phyloP scores from a whole-genome alignment of 805 yeast species.

The Lachancea waltii region DNA sequence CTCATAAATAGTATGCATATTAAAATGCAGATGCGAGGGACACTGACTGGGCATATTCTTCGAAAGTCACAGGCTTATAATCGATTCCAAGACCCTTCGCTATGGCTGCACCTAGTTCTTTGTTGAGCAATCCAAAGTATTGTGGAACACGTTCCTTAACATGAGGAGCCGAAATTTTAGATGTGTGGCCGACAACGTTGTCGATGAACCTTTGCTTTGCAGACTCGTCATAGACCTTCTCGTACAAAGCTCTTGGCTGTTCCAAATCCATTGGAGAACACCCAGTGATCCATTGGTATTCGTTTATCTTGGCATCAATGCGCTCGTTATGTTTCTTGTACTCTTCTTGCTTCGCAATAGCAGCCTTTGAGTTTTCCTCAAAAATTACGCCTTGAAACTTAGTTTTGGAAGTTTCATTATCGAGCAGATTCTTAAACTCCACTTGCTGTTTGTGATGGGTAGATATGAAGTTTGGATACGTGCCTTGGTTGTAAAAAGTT shows the following conservation, averaged over 20 bases:
- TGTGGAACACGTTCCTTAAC: conserved; percentile 37
- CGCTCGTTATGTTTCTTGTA: conserved; percentile 33
- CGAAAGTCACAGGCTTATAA: conserved; percentile 32
- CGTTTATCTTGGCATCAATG: conserved; percentile 33
- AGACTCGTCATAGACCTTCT: conserved; percentile 33
- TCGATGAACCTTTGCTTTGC: conserved; percentile 33
- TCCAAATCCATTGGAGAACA: conserved; percentile 40
- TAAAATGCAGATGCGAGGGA: conserved; percentile 19
- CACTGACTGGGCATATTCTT: conserved; percentile 30
- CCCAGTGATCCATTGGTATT: conserved; percentile 37
- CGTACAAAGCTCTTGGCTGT: conserved; percentile 41
- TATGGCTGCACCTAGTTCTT: conserved; percentile 35
- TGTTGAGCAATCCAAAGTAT: conserved; percentile 38
- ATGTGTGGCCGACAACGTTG: conserved; percentile 37
- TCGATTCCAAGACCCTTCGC: conserved; percentile 39
- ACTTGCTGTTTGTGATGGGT: conserved; percentile 22
- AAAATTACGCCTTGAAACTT: conserved; percentile 34
- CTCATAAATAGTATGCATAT: neutral
- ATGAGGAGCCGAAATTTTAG: conserved; percentile 25
- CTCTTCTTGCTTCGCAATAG: conserved; percentile 28
- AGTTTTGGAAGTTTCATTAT: conserved; percentile 16
- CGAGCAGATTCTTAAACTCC: conserved; percentile 16
- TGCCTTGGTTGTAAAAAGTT: conserved; percentile 43
- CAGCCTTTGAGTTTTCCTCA: conserved; percentile 22
- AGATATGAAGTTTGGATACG: conserved; percentile 48